A percentile compares a stretch with the other conserved stretches of the same genome.
Evolutionary conservation across 345 rosid genomes (phyloP).

Genomic region (Eucalyptus decipiens): DNA sequence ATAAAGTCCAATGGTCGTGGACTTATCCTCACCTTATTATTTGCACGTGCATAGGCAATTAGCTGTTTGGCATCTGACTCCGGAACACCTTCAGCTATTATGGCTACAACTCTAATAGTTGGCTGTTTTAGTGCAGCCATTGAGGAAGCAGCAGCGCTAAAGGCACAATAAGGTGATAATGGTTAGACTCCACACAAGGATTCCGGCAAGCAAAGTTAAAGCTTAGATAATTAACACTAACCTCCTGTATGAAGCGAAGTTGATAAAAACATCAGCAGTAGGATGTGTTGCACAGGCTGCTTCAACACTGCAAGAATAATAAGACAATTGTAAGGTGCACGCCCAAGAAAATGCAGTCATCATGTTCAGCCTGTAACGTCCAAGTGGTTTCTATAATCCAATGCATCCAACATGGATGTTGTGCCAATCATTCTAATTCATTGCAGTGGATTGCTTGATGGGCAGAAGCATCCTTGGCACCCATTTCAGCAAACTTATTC

Average conservation of each 20-base stretch:
- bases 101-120: constrained; percentile 89
- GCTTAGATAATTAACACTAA: background rate
- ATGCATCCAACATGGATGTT: background rate
- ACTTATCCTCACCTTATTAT: constrained; percentile 56
- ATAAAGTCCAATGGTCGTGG: background rate
- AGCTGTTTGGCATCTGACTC: constrained; percentile 90
- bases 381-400: background rate
- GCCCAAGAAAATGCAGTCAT: background rate
- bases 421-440: background rate
- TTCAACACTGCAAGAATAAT: constrained; percentile 55
- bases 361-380: background rate
- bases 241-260: constrained; percentile 96
- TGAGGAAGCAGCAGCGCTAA: constrained; percentile 95
- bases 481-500: background rate
- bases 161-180: background rate
- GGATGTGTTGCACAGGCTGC: constrained; percentile 94
- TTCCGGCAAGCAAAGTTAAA: background rate
- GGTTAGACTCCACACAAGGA: background rate
- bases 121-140: constrained; percentile 95
- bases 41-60: constrained; percentile 87
- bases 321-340: background rate
- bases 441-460: background rate
- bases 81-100: constrained; percentile 99
- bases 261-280: constrained; percentile 92
- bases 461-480: background rate